phyloP scores from a whole-genome alignment of 2,329 filamentous ascomycete species.

The Stagonosporopsis vannaccii region DNA sequence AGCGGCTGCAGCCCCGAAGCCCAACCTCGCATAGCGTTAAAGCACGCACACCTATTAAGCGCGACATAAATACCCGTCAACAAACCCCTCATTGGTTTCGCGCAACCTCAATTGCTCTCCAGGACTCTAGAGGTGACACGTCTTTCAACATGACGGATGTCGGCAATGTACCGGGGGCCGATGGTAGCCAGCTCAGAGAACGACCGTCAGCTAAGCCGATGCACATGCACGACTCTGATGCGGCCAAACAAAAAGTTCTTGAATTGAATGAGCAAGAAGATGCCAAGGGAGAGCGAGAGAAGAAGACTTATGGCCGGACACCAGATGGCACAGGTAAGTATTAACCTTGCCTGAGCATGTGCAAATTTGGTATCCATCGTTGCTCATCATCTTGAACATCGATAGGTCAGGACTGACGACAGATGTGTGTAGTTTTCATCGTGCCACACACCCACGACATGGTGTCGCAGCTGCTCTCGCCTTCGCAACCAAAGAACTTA shows the following conservation, averaged over 20 bases:
- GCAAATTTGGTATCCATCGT: not conserved
- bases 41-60: conserved; percentile 29
- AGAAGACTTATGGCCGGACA: conserved; percentile 89
- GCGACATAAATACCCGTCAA: conserved; percentile 30
- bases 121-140: conserved; percentile 12
- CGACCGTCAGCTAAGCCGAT: conserved; percentile 40
- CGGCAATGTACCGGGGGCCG: conserved; percentile 26
- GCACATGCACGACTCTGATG: conserved; percentile 38
- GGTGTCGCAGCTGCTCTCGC: conserved; percentile 96
- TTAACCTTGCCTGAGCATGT: not conserved
- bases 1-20: conserved; percentile 27
- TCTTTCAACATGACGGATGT: conserved; percentile 37
- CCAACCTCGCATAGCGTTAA: conserved; percentile 39
- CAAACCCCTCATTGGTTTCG: conserved; percentile 24
- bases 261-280: conserved; percentile 60
- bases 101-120: conserved; percentile 27
- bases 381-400: conserved; percentile 4
- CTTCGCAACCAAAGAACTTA: conserved; percentile 92
- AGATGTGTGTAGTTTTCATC: conserved; percentile 74
- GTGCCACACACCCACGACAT: conserved; percentile 98
- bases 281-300: conserved; percentile 58
- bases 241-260: conserved; percentile 57
- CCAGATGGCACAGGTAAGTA: conserved; percentile 86
- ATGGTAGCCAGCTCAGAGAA: conserved; percentile 42
- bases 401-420: conserved; percentile 28